phyloP scores from a whole-genome alignment of 805 yeast species.

The Zygosaccharomyces kombuchaensis region DNA sequence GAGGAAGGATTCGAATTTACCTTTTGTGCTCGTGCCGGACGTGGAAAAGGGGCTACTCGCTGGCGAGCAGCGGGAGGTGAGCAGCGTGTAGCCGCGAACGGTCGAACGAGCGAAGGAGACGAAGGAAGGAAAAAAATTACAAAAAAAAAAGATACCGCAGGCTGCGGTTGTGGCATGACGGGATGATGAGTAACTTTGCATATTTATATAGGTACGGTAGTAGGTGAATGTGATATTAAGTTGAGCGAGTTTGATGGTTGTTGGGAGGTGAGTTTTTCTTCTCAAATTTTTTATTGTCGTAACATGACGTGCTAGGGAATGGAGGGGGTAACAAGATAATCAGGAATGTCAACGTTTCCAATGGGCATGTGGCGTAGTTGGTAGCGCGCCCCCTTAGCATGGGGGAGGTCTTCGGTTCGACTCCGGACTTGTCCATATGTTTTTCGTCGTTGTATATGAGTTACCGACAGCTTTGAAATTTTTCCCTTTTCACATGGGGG shows the following conservation, averaged over 20 bases:
- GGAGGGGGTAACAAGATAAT: no score
- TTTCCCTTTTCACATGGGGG: no score
- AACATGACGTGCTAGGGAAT: neutral
- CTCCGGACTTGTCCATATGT: slow-evolving; percentile 8
- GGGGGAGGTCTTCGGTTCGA: slow-evolving; percentile 10
- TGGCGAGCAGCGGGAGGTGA: neutral
- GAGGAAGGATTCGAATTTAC: slow-evolving; percentile 31
- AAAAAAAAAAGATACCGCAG: neutral
- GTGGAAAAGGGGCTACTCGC: slow-evolving; percentile 17
- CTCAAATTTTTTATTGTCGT: no score
- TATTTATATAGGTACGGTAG: neutral
- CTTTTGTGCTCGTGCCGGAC: slow-evolving; percentile 22
- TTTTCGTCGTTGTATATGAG: no score
- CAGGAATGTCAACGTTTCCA: no score
- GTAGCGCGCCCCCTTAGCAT: slow-evolving; percentile 10
- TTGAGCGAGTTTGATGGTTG: neutral
- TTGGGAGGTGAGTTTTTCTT: no score
- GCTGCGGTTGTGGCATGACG: neutral
- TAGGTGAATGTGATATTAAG: neutral
- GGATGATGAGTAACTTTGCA: neutral
- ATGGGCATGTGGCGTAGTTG: slow-evolving; percentile 8
- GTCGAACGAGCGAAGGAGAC: neutral
- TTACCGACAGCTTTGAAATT: no score
- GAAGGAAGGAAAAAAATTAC: neutral
- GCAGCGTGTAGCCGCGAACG: neutral